Conservation (phyloP, 2,329 filamentous ascomycete genomes). For the Ophiocordyceps camponoti-saundersi region DNA sequence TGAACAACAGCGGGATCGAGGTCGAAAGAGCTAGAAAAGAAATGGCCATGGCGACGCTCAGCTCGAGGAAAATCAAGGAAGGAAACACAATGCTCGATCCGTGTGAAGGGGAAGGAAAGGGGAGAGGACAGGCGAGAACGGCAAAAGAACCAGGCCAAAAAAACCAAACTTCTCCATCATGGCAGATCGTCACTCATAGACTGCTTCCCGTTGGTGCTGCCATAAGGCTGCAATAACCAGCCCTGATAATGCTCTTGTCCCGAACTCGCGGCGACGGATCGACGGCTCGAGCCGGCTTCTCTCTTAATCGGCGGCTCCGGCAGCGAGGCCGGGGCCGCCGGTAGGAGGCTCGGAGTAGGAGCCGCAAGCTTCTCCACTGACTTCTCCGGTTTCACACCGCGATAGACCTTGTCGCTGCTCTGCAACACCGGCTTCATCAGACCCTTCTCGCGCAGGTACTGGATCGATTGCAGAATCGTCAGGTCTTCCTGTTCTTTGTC, state of each 20-base stretch:
- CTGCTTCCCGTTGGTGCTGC: slow-evolving; percentile 13
- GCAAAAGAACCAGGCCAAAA: neutral
- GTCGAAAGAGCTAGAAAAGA: neutral
- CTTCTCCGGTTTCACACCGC: slow-evolving; percentile 3
- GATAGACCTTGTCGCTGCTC: slow-evolving; percentile 1
- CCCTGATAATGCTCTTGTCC: slow-evolving; percentile 18
- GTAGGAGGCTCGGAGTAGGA: slow-evolving; percentile 13
- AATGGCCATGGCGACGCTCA: neutral
- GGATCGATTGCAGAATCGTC: slow-evolving; percentile 46
- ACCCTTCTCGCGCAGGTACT: slow-evolving; percentile 46
- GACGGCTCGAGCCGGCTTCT: slow-evolving; percentile 13
- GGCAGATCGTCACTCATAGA: slow-evolving; percentile 16
- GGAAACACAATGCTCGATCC: neutral
- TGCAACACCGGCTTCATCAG: slow-evolving; percentile 19
- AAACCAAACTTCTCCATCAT: slow-evolving; percentile 2
- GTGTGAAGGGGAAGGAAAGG: neutral
- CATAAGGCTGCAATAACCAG: slow-evolving; percentile 20
- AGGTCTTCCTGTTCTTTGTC: slow-evolving; percentile 53
- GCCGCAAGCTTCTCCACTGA: slow-evolving; percentile 2
- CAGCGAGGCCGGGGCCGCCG: slow-evolving; percentile 19
- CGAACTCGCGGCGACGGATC: slow-evolving; percentile 11
- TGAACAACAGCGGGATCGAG: neutral
- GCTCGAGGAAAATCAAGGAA: neutral
- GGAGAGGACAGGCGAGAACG: neutral
- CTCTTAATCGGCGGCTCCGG: slow-evolving; percentile 17